phyloP scores from a whole-genome alignment of 129 eudicot genomes.

The Pittosporum tobira region DNA sequence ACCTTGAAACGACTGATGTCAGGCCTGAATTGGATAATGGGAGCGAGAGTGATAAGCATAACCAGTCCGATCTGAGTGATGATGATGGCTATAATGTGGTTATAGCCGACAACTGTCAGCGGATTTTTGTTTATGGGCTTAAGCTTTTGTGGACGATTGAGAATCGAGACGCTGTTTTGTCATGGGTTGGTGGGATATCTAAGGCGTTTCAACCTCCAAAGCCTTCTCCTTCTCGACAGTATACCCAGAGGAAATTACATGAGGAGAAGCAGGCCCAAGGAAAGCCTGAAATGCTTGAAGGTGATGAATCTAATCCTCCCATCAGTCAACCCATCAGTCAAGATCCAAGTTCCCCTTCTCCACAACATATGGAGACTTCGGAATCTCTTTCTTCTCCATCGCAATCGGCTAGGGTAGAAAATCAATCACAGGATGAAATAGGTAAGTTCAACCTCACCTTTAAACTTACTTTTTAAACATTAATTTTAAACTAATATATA shows the following conservation, averaged over 20 bases:
- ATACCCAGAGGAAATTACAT: conserved; percentile 78
- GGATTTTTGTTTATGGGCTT: conserved; percentile 80
- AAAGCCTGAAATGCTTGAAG: conserved; percentile 32
- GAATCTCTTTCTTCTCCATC: conserved; percentile 43
- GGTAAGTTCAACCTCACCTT: too few relatives aligned
- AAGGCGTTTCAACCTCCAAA: conserved; percentile 92
- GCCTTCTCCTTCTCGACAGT: conserved; percentile 96
- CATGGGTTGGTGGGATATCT: conserved; percentile 97
- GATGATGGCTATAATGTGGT: conserved; percentile 96
- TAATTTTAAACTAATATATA: too few relatives aligned
- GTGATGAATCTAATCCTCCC: conserved; percentile 43
- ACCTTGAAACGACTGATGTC: conserved; percentile 80
- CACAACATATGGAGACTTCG: conserved; percentile 38
- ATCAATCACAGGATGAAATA: conserved; percentile 39
- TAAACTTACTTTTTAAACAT: too few relatives aligned
- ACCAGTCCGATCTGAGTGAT: conserved; percentile 91
- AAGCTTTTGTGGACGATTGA: conserved; percentile 93
- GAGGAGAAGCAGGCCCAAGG: conserved; percentile 40
- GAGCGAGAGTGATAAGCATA: conserved; percentile 94
- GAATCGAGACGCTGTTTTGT: conserved; percentile 99
- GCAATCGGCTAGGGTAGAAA: conserved; percentile 41
- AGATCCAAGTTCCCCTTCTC: conserved; percentile 49
- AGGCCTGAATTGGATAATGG: conserved; percentile 97
- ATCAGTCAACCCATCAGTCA: conserved; percentile 35
- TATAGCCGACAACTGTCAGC: conserved; percentile 92